Evolutionary conservation across 75 land plant genomes (phyloP), one percentile per base, ranked within the genome.

Genomic region (Larix kaempferi): DNA sequence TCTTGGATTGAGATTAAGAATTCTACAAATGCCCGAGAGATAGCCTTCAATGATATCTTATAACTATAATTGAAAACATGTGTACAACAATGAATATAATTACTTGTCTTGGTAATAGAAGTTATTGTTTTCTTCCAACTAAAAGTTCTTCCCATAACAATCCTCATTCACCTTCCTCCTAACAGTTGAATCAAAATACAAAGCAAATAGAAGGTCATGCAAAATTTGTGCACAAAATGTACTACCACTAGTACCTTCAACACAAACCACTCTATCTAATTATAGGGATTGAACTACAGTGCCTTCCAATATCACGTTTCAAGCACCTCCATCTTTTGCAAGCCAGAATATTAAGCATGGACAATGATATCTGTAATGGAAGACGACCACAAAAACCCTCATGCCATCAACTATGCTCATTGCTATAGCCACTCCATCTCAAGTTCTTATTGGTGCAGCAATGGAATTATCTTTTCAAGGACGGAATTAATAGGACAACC

Each of bases 311-410:
- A n/a, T n/a, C n/a, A 82, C 74, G 66, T 74, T 82, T 44, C 78
- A 77, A 3, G 59, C 72, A 17, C 14, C 59, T 67, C 14, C 35
- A 14, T 16, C 81, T 41, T 84, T 78, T 67, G 54, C 82, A 67
- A 2, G 49, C n/a, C 88, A 75, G 39, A 73, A 79, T 56, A 37
- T 81, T 7, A 55, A 80, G 57, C 84, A 80, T 61, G 19, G 78
- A 27, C 74, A 66, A 6, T 82, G 77, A 58, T 80, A 78, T 27
- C 54, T 75, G 8, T 82, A 80, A 65, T 80, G 82, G 82, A 86
- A 86, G 71, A n/a, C n/a, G n/a, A n/a, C n/a, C n/a, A 27, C 73
- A 16, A 14, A 78, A n/a, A n/a, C 77, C 35, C 4, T 2, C 4
- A 41, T 3, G 44, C 4, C 44, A 41, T 10, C 66, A 33, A 5